Evolutionary conservation across 495 filamentous ascomycete species (phyloP).

Genomic region (Penicillium diatomitis): DNA sequence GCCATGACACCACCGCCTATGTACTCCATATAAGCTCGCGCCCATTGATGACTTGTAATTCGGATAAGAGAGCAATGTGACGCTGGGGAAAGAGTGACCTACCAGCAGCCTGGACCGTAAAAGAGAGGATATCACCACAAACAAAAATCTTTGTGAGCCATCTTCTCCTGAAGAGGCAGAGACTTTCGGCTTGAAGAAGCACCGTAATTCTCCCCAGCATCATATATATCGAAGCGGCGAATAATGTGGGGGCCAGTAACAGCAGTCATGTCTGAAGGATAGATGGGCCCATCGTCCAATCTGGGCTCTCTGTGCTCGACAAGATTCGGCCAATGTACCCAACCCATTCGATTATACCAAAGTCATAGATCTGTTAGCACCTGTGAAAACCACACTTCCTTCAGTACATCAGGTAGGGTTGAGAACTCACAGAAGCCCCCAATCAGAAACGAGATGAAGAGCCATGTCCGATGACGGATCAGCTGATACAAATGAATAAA

Average conservation of each 20-base stretch:
- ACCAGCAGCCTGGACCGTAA: constrained; percentile 28
- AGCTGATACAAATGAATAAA: neutral
- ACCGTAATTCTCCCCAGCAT: constrained; percentile 40
- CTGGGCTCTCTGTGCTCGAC: constrained; percentile 8
- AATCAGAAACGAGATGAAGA: neutral
- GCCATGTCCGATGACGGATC: neutral
- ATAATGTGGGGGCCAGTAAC: constrained; percentile 40
- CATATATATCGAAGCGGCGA: constrained; percentile 51
- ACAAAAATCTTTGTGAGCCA: constrained; percentile 43
- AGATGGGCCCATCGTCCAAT: constrained; percentile 24
- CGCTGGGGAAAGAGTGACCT: neutral
- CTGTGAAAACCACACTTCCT: neutral
- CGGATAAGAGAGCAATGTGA: neutral
- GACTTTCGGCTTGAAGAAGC: constrained; percentile 27
- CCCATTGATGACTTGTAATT: neutral
- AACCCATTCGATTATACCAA: constrained; percentile 31
- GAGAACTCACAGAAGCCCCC: neutral
- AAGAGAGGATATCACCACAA: constrained; percentile 28
- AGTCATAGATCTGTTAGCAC: no score
- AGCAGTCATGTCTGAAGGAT: constrained; percentile 38
- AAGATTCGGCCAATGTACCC: constrained; percentile 28
- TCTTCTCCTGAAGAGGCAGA: constrained; percentile 25
- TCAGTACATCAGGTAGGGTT: neutral
- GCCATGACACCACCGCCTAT: no score
- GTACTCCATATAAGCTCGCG: no score